Percentiles rank a stretch among this genome's conserved stretches.
Evolutionary conservation across 345 rosid species (phyloP).

Genomic region (Erysimum cheiranthoides): DNA sequence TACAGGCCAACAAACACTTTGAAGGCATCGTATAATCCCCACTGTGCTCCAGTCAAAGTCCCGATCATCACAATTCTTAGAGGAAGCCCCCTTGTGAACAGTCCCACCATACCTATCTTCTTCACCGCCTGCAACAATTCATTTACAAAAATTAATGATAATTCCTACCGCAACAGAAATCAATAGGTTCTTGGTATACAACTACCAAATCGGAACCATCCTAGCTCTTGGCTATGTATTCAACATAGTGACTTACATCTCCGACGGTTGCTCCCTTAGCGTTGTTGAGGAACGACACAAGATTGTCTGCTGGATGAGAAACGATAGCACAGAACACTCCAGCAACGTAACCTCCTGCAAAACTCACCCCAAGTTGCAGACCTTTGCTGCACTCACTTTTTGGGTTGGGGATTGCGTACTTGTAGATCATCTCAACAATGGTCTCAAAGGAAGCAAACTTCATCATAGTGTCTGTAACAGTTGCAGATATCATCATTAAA

Average conservation of each 20-base stretch:
- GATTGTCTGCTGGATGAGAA: constrained; percentile 96
- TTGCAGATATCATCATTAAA: constrained; percentile 11
- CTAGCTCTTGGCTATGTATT: not conserved
- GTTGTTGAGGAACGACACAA: constrained; percentile 96
- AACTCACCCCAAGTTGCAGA: constrained; percentile 90
- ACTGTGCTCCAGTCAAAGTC: constrained; percentile 95
- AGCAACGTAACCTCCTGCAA: constrained; percentile 94
- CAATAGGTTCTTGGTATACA: not conserved
- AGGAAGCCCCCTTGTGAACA: constrained; percentile 97
- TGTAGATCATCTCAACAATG: constrained; percentile 88
- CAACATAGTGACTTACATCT: constrained; percentile 63
- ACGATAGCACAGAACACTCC: constrained; percentile 91
- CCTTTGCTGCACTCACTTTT: constrained; percentile 85
- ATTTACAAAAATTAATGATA: not conserved
- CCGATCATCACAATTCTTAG: constrained; percentile 99
- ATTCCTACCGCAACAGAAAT: not conserved
- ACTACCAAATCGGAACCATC: not conserved
- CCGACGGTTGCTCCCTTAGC: constrained; percentile 98
- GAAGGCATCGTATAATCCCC: constrained; percentile 97
- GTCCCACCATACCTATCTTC: constrained; percentile 88
- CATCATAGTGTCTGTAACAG: constrained; percentile 95
- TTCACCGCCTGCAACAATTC: constrained; percentile 80
- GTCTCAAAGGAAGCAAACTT: constrained; percentile 97
- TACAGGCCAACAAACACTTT: constrained; percentile 98
- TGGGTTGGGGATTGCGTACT: constrained; percentile 81